Percentiles rank a stretch among this genome's conserved stretches.
Conservation (phyloP, 345 rosid genomes). For the Citrus cavaleriei region DNA sequence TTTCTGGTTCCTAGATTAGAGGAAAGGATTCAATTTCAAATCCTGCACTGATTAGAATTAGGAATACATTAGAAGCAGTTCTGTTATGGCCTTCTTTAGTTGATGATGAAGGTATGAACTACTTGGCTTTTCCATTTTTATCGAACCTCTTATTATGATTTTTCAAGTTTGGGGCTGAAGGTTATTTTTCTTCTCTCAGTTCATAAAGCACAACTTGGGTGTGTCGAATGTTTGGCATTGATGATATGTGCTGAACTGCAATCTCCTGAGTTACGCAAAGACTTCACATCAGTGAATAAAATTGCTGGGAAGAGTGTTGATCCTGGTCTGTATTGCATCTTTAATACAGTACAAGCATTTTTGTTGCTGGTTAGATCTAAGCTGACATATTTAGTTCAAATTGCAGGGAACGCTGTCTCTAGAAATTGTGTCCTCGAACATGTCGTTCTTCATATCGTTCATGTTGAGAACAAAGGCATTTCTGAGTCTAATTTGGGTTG, state of each 20-base stretch:
- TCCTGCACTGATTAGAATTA: slow-evolving; percentile 45
- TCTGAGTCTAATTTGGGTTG: background rate
- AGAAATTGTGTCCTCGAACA: background rate
- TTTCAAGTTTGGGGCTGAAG: slow-evolving; percentile 9
- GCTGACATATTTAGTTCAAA: slow-evolving; percentile 20
- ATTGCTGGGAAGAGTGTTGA: slow-evolving; percentile 23
- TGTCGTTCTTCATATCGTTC: background rate
- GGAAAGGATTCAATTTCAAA: slow-evolving; percentile 53
- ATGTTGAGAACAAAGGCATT: background rate
- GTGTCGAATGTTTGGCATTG: slow-evolving; percentile 85
- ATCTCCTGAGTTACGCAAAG: slow-evolving; percentile 37
- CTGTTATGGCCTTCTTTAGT: slow-evolving; percentile 75
- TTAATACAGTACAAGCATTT: slow-evolving; percentile 1
- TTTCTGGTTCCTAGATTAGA: slow-evolving; percentile 45
- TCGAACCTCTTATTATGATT: background rate
- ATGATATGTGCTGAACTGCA: slow-evolving; percentile 73
- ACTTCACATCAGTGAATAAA: slow-evolving; percentile 18
- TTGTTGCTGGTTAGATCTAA: background rate
- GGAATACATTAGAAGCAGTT: slow-evolving; percentile 48
- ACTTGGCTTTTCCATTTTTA: slow-evolving; percentile 8
- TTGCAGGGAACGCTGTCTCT: slow-evolving; percentile 39
- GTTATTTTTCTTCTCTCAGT: slow-evolving; percentile 37
- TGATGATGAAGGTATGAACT: slow-evolving; percentile 57
- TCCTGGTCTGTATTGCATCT: slow-evolving; percentile 29
- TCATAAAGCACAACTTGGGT: slow-evolving; percentile 89